Base-by-base conservation (phyloP, 2,329 filamentous ascomycete genomes). In the Neonectria sp. region DNA sequence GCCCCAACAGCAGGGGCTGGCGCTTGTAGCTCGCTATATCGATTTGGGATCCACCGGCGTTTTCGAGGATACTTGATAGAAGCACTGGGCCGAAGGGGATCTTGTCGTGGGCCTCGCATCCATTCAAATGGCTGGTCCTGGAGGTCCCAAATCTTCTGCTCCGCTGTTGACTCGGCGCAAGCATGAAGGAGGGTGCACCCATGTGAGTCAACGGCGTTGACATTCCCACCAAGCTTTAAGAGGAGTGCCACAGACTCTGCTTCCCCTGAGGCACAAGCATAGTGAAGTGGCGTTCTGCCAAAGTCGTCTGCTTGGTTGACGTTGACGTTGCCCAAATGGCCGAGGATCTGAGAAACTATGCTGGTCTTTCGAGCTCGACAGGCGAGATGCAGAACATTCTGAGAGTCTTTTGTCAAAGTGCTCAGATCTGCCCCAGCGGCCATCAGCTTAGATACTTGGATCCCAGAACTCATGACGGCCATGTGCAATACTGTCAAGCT, bases 211-310 rank as follows among this genome's bases (percentile, higher is more conserved):
- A 63, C 6, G 1, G 21, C 37, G 11, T 60, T 27, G 3, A 43
- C 33, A 7, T 60, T 48, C 3, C 66, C 72, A 2, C 71, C 69
- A 15, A 67, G 29, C 4, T 55, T 31, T 9, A 74, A 59, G 1
- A 75, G 69, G 7, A 69, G 46, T 2, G 55, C 55, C 1, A 75
- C 69, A 1, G 49, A 68, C 31, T 75, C 73, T 0, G 64, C 21
- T 4, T 73, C 66, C 9, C 73, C 72, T 3, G 73, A 75, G 21
- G 43, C 59, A 6, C 69, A 72, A 3, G 73, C 72, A 31, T 72
- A 72, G 35, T 71, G 55, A 1, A 75, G 59, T 3, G 73, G 72
- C 5, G 73, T 73, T 63, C 68, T 67, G 0, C 69, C 68, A 62
- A 55, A 53, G 1, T 15, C 2, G n/a, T 75, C 72, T 8, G 52